A percentile compares a stretch with the other conserved stretches of the same genome.
Conservation (phyloP, 139 green algal species). For the Desmodesmus armatus region DNA sequence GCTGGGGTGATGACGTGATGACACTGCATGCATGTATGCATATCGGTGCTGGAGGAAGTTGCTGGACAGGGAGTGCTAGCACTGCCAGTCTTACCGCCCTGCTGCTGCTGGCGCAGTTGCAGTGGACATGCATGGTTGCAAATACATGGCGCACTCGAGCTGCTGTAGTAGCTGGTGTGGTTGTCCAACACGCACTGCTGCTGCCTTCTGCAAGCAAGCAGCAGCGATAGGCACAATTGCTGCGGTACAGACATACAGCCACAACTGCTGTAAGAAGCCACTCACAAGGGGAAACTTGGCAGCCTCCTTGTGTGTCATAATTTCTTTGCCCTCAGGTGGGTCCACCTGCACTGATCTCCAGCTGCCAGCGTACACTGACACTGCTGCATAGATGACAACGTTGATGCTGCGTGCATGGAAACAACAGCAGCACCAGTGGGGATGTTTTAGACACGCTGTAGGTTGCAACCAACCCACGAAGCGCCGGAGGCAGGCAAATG, state of each 20-base stretch:
- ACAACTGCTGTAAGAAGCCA: not conserved
- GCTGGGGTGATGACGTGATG: not conserved
- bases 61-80: too few species aligned
- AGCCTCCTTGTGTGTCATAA: slow-evolving; percentile 93
- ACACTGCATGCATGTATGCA: slow-evolving; percentile 2
- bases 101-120: not conserved
- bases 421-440: not conserved
- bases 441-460: too few species aligned
- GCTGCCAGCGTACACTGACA: slow-evolving; percentile 88
- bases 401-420: slow-evolving; percentile 66
- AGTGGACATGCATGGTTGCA: not conserved
- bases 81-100: not conserved
- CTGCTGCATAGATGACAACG: slow-evolving; percentile 84
- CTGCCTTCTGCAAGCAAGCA: not conserved
- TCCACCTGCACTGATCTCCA: slow-evolving; percentile 84
- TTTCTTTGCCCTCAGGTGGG: slow-evolving; percentile 77
- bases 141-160: not conserved
- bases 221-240: not conserved
- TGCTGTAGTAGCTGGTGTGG: not conserved
- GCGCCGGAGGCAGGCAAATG: too few species aligned
- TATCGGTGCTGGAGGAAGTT: too few species aligned
- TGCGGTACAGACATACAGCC: not conserved
- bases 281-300: slow-evolving; percentile 87
- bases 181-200: not conserved
- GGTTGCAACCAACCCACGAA: too few species aligned